Evolutionary conservation across 306 rosid genomes (phyloP).

Genomic region (Phaseolus lunatus): DNA sequence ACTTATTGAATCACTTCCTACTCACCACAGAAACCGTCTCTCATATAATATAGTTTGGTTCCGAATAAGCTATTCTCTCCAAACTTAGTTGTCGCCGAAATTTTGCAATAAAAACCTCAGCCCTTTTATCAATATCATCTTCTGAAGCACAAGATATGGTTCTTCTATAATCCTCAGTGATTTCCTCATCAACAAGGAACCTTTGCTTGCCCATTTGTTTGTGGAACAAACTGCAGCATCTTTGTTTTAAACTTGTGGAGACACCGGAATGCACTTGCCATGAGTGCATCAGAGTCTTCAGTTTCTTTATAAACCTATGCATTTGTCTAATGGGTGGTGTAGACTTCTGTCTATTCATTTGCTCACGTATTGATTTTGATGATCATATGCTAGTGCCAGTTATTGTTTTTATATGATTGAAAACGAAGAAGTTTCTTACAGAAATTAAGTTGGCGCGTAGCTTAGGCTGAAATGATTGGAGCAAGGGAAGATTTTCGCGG

Average conservation of each 20-base stretch:
- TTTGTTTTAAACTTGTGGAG: constrained; percentile 32
- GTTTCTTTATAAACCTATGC: constrained; percentile 50
- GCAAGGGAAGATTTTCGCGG: constrained; percentile 34
- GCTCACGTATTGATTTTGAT: neutral
- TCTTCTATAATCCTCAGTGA: constrained; percentile 34
- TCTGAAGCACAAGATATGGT: constrained; percentile 35
- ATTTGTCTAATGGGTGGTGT: constrained; percentile 31
- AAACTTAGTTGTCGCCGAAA: constrained; percentile 58
- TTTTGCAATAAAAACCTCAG: constrained; percentile 68
- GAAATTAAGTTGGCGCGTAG: constrained; percentile 41
- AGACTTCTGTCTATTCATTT: constrained; percentile 32
- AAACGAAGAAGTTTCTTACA: constrained; percentile 7
- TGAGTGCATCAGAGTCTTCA: constrained; percentile 41
- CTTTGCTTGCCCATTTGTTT: constrained; percentile 33
- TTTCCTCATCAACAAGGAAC: constrained; percentile 53
- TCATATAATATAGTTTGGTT: neutral
- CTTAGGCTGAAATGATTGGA: constrained; percentile 27
- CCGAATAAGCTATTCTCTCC: constrained; percentile 47
- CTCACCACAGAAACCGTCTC: constrained; percentile 15
- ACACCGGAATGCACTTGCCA: constrained; percentile 29
- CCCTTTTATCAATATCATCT: constrained; percentile 64
- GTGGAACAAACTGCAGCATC: constrained; percentile 46
- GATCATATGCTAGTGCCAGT: neutral
- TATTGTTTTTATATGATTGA: constrained; percentile 14
- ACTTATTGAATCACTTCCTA: neutral